A percentile compares a stretch with the other conserved stretches of the same genome.
Evolutionary conservation across 192 early-diverging fungal genomes (phyloP).

Genomic region (Rhizophagus prolifer): DNA sequence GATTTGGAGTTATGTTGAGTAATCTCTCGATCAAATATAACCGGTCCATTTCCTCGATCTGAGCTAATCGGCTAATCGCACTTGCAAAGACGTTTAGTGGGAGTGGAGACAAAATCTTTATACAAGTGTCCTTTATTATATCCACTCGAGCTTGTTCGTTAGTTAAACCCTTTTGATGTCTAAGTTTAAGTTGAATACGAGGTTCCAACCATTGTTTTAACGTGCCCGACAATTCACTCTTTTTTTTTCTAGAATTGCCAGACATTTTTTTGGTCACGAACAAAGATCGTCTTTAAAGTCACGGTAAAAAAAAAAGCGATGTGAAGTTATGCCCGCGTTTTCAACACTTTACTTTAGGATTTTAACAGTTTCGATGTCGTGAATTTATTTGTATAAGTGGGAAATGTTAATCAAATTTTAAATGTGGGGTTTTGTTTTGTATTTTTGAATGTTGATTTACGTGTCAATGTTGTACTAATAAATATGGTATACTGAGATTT

Average conservation of each 20-base stretch:
- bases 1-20: constrained; percentile 13
- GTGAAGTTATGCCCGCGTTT: background rate
- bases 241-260: background rate
- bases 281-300: background rate
- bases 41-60: background rate
- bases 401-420: background rate
- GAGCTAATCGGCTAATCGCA: constrained; percentile 13
- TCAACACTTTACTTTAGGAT: background rate
- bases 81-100: constrained; percentile 16
- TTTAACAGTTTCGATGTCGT: background rate
- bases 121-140: constrained; percentile 23
- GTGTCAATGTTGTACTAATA: background rate
- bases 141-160: constrained; percentile 22
- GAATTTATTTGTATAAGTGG: background rate
- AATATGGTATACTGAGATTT: background rate
- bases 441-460: background rate
- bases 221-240: constrained; percentile 10
- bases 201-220: constrained; percentile 24
- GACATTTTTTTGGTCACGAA: background rate
- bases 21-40: constrained; percentile 10
- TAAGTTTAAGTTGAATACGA: constrained; percentile 22
- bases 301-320: background rate
- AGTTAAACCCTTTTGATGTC: background rate
- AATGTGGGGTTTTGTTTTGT: background rate
- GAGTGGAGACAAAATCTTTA: constrained; percentile 7